Evolutionary conservation across 352 stramenopile genomes (phyloP), one percentile per base, ranked within the genome.

Genomic region (Phytopythium delawarense): DNA sequence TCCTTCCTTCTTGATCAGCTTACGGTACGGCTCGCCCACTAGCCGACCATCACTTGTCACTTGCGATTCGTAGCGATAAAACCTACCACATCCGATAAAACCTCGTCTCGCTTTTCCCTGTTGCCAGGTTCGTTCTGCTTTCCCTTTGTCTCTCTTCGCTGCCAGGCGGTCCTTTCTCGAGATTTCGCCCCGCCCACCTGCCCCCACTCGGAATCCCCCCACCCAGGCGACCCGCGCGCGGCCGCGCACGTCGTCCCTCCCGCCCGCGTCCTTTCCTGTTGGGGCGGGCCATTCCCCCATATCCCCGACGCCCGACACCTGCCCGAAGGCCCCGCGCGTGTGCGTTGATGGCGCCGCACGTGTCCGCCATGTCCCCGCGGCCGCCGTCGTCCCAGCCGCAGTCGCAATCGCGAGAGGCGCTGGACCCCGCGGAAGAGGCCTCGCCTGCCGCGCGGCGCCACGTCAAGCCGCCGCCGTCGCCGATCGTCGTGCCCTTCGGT

Each of bases 271-370:
- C n/a, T 30, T 20, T 15, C 48, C 21, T 5, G 44, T 4, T 0
- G 11, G 30, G n/a, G 4, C 8, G 21, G 25, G 35, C 23, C 25
- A 54, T 54, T 54, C 34, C 48, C 23, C 25, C 48, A 39, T 37
- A 15, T 18, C n/a, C 48, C 12, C 48, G 34, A 39, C 34, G 34
- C 34, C 34, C 34, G 34, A 39, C 34, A 39, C 34, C 34, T 39
- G 34, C 11, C 7, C 34, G 34, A 39, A 12, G 34, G 34, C 34
- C 34, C 34, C 34, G 34, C 34, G 34, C 11, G 34, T 4, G 34
- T 12, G 21, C 23, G 23, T 52, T 7, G 9, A 63, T 88, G 30
- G 70, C 63, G 52, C 79, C 79, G 65, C 72, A 72, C 21, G 84
- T 77, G 37, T 81, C 80, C 48, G 58, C 23, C 32, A 50, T 58